Evolutionary conservation across 805 yeast genomes (phyloP), one percentile per base, ranked within the genome.

Genomic region (Candida insectalens): DNA sequence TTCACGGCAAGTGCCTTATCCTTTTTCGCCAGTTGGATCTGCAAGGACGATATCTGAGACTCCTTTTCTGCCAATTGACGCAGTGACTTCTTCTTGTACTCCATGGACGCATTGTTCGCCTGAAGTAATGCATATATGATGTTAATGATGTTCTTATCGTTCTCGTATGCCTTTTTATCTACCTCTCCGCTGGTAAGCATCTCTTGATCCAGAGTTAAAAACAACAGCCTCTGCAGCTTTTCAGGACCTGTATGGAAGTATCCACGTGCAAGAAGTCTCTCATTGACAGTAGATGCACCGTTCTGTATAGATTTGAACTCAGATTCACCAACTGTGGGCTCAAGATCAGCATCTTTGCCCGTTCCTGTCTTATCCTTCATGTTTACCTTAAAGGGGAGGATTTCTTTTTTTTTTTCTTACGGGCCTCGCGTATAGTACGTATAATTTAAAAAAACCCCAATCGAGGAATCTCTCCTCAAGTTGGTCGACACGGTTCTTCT

Each of bases 131-230:
- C 33, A 31, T 47, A 51, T 4, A 54, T 41, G 6, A 49, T 42
- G 32, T 53, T 49, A 25, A 55, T 45, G 17, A 50, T 37, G 19
- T 50, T 47, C 25, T 50, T 51, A 35, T 60, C 65, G 34, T 59
- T 59, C 32, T 53, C 51, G 36, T 46, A 45, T 4, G 35, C 15
- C 4, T 33, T 27, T 12, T 14, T 21, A 2, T 25, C 17, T 18
- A 21, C n/a, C 22, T 16, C 21, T 40, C 7, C 19, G 10, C 12
- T 19, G 9, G 12, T 10, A 8, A 42, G 29, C 10, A 36, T 28
- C 1, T 35, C 35, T 15, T 36, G 28, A 33, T 53, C 51, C 3
- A 43, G 29, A 23, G 46, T 40, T 15, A 44, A 22, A 18, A 53
- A 46, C 18, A 51, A 28, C 5, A 52, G 19, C 18, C 38, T 33